Percentiles rank a stretch among this genome's conserved stretches.
Conservation (phyloP, 2,329 filamentous ascomycete species). For the Botrytis galanthina region DNA sequence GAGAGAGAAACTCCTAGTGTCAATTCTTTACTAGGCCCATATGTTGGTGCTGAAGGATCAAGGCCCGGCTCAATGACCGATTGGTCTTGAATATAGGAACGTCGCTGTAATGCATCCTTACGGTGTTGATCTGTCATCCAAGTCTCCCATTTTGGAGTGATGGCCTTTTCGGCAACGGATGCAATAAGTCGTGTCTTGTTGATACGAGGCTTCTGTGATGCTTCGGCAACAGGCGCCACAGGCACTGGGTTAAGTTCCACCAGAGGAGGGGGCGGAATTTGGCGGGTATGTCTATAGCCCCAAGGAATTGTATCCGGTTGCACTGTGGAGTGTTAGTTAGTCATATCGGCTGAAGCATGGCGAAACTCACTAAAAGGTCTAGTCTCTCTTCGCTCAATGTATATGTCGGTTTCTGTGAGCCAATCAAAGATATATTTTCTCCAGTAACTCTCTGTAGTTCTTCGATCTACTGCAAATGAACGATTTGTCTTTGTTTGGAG, state of each 20-base stretch:
- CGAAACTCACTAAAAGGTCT: not conserved
- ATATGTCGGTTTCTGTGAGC: slow-evolving; percentile 18
- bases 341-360: not conserved
- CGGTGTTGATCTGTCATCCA: slow-evolving; percentile 28
- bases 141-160: slow-evolving; percentile 23
- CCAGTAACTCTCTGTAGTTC: slow-evolving; percentile 22
- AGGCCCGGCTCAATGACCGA: slow-evolving; percentile 33
- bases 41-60: slow-evolving; percentile 28
- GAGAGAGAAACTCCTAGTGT: slow-evolving; percentile 22
- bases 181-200: slow-evolving; percentile 26
- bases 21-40: slow-evolving; percentile 24
- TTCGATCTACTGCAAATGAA: slow-evolving; percentile 11
- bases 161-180: slow-evolving; percentile 22
- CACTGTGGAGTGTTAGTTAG: slow-evolving; percentile 1
- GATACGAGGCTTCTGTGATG: slow-evolving; percentile 18
- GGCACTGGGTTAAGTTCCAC: not conserved
- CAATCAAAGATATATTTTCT: slow-evolving; percentile 26
- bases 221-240: not conserved
- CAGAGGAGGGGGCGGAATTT: not conserved
- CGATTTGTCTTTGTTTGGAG: not conserved
- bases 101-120: slow-evolving; percentile 26
- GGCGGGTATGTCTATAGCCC: slow-evolving; percentile 14
- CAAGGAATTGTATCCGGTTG: not conserved
- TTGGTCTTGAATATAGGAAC: slow-evolving; percentile 29
- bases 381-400: slow-evolving; percentile 1